Conservation (phyloP, 345 rosid species). For the Dipteronia sinensis region DNA sequence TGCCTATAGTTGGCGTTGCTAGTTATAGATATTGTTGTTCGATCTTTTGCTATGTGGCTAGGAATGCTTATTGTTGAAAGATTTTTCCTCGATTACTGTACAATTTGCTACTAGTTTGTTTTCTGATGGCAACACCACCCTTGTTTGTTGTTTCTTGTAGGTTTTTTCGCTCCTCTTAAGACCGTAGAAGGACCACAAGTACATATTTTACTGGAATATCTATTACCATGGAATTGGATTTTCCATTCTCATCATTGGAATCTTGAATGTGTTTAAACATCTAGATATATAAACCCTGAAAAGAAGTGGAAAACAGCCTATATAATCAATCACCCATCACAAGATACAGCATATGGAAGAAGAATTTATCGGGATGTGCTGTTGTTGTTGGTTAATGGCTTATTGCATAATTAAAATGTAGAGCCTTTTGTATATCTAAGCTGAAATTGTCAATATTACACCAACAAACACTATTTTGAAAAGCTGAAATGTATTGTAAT, state of each 20-base stretch:
- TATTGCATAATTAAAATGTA: too few species aligned
- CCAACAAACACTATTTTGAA: too few species aligned
- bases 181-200: slow-evolving; percentile 93
- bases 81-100: background rate
- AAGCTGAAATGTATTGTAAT: too few species aligned
- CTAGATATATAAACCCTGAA: slow-evolving; percentile 55
- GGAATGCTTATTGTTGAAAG: background rate
- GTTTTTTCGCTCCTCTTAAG: slow-evolving; percentile 72
- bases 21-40: too few species aligned
- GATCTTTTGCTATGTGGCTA: background rate
- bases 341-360: too few species aligned
- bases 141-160: slow-evolving; percentile 32
- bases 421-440: too few species aligned
- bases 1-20: too few species aligned
- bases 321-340: slow-evolving; percentile 14
- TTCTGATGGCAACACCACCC: background rate
- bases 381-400: too few species aligned
- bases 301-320: slow-evolving; percentile 58
- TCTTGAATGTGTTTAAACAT: slow-evolving; percentile 77
- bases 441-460: too few species aligned
- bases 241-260: slow-evolving; percentile 54
- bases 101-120: background rate
- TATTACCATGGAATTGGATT: slow-evolving; percentile 81
- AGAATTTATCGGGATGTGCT: too few species aligned
- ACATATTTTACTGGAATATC: slow-evolving; percentile 69